phyloP scores from a whole-genome alignment of 257 asterid genomes.

The Salvia rosmarinus region DNA sequence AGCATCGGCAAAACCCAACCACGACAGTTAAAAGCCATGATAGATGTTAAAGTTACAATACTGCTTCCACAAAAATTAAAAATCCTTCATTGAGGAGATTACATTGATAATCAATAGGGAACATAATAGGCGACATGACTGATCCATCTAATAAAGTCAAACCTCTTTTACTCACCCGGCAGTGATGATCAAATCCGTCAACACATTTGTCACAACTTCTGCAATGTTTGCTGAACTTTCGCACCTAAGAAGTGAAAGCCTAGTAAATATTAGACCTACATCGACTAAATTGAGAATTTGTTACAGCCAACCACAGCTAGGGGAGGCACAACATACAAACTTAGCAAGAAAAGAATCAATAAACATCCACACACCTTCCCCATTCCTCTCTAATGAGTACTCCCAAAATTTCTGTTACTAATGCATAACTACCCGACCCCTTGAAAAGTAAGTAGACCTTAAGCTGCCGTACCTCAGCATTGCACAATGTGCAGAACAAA shows the following conservation, averaged over 20 bases:
- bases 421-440: not conserved
- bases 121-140: slow-evolving; percentile 8
- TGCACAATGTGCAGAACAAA: slow-evolving; percentile 94
- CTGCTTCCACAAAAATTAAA: not conserved
- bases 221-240: slow-evolving; percentile 93
- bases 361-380: not conserved
- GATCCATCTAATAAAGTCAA: slow-evolving; percentile 1
- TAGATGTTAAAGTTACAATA: not conserved
- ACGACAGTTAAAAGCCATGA: slow-evolving; percentile 32
- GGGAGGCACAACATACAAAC: not conserved
- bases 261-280: slow-evolving; percentile 13
- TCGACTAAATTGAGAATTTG: slow-evolving; percentile 7
- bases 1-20: slow-evolving; percentile 26
- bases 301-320: not conserved
- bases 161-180: slow-evolving; percentile 68
- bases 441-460: slow-evolving; percentile 20
- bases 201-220: slow-evolving; percentile 99
- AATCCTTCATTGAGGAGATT: not conserved
- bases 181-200: slow-evolving; percentile 98
- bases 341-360: not conserved
- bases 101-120: slow-evolving; percentile 6
- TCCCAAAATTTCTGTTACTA: not conserved
- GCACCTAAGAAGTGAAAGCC: slow-evolving; percentile 58
- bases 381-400: not conserved
- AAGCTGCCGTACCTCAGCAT: slow-evolving; percentile 72